Percentiles rank a stretch among this genome's conserved stretches.
Conservation (phyloP, 805 yeast genomes). For the Aciculoconidium aculeatum region DNA sequence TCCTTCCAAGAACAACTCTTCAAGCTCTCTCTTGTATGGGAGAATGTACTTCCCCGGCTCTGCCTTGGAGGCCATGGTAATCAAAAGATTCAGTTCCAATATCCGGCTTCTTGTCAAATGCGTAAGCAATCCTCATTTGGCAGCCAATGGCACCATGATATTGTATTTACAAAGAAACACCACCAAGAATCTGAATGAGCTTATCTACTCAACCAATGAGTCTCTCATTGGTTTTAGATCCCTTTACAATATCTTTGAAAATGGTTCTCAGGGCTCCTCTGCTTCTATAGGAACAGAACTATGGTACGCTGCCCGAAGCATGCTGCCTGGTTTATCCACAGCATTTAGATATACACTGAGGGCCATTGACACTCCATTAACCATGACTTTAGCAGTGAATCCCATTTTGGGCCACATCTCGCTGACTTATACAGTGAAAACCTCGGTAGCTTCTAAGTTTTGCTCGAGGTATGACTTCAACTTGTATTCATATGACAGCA, state of each 20-base stretch:
- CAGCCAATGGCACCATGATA: slow-evolving; percentile 54
- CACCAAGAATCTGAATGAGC: slow-evolving; percentile 62
- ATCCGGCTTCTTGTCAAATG: slow-evolving; percentile 71
- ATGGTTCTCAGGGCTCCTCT: slow-evolving; percentile 34
- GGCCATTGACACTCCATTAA: slow-evolving; percentile 80
- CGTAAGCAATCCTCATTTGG: slow-evolving; percentile 57
- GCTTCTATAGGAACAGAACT: slow-evolving; percentile 77
- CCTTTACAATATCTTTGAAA: slow-evolving; percentile 55
- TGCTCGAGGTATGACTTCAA: slow-evolving; percentile 86
- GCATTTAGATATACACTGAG: slow-evolving; percentile 82
- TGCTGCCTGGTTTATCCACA: slow-evolving; percentile 86
- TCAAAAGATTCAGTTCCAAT: slow-evolving; percentile 52
- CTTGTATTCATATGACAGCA: slow-evolving; percentile 82
- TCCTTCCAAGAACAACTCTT: slow-evolving; percentile 4
- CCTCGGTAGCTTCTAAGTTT: slow-evolving; percentile 68
- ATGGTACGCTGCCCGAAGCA: slow-evolving; percentile 79
- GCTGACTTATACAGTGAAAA: slow-evolving; percentile 80
- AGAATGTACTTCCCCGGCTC: slow-evolving; percentile 84
- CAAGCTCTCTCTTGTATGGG: slow-evolving; percentile 60
- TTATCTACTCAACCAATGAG: slow-evolving; percentile 78
- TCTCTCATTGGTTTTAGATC: slow-evolving; percentile 76
- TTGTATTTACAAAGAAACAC: slow-evolving; percentile 66
- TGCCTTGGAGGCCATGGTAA: slow-evolving; percentile 80
- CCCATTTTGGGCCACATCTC: slow-evolving; percentile 88
- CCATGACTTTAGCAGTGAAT: slow-evolving; percentile 80